These are phyloP conservation scores for Plicaturopsis crispa DNA, from an alignment of 768 basidiomycete genomes.

Conservation along the genomic window DNA sequence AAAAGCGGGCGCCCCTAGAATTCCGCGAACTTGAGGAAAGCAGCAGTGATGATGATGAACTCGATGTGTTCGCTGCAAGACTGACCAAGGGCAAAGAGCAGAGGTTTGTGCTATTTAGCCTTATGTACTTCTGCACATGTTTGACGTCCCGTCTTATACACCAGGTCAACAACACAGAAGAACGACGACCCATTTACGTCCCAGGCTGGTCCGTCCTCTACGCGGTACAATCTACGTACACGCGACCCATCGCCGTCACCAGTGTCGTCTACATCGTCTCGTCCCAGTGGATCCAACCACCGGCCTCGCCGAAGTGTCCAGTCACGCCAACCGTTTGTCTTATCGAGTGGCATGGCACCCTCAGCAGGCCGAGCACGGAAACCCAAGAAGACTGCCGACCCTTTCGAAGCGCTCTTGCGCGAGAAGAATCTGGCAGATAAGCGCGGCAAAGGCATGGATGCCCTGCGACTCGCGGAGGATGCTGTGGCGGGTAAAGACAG, in stretches of 20 bases:
- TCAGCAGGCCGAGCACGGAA: too few species aligned
- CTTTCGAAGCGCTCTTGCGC: conserved; percentile 7
- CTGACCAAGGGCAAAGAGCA: background rate
- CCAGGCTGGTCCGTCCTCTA: background rate
- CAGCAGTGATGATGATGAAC: background rate
- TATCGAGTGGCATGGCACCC: too few species aligned
- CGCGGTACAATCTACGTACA: background rate
- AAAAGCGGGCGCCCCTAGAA: conserved; percentile 19
- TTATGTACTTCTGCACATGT: background rate
- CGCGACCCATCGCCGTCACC: background rate
- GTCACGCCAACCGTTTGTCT: too few species aligned
- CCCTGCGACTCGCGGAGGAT: conserved; percentile 3
- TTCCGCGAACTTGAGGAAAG: conserved; percentile 6
- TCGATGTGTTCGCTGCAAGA: background rate
- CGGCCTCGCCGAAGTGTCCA: too few species aligned
- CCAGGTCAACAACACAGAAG: background rate
- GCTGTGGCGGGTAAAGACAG: too few species aligned
- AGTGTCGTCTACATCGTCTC: background rate
- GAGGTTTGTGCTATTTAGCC: background rate
- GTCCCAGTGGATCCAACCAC: too few species aligned
- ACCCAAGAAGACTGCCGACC: background rate
- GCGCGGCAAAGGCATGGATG: conserved; percentile 12
- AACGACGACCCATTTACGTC: background rate
- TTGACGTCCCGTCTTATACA: background rate
- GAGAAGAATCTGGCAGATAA: conserved; percentile 16